Conservation (phyloP, 257 asterid genomes). For the Nicotiana attenuata region DNA sequence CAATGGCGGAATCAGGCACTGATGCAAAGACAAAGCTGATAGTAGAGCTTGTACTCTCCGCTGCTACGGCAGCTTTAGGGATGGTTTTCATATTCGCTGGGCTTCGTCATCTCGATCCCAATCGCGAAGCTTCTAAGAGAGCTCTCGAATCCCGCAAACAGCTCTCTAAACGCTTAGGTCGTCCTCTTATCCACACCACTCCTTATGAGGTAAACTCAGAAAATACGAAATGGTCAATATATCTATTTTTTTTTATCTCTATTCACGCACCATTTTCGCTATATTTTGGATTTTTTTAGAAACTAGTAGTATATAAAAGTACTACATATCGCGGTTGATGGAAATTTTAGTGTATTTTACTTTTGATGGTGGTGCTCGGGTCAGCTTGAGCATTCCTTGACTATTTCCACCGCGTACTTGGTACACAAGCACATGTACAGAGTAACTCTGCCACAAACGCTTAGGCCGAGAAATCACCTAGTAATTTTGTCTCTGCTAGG, state of each 20-base stretch:
- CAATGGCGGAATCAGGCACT: constrained; percentile 1
- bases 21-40: not conserved
- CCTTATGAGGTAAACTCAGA: constrained; percentile 2
- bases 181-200: constrained; percentile 8
- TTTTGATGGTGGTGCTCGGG: no score
- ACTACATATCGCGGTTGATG: not conserved
- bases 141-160: constrained; percentile 11
- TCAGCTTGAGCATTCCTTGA: no score
- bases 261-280: not conserved
- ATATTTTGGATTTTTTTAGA: no score
- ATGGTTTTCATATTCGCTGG: not conserved
- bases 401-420: no score
- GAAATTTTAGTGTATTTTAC: no score
- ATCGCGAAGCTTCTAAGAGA: constrained; percentile 13
- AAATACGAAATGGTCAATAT: no score
- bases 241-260: not conserved
- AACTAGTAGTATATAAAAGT: not conserved
- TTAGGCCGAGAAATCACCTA: no score
- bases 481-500: no score
- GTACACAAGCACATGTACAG: no score
- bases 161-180: constrained; percentile 16
- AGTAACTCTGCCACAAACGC: no score
- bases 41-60: not conserved
- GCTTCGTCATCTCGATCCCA: constrained; percentile 12
- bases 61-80: constrained; percentile 12